Conservation (phyloP, 140 eudicot genomes). For the Flaveria floridana region DNA sequence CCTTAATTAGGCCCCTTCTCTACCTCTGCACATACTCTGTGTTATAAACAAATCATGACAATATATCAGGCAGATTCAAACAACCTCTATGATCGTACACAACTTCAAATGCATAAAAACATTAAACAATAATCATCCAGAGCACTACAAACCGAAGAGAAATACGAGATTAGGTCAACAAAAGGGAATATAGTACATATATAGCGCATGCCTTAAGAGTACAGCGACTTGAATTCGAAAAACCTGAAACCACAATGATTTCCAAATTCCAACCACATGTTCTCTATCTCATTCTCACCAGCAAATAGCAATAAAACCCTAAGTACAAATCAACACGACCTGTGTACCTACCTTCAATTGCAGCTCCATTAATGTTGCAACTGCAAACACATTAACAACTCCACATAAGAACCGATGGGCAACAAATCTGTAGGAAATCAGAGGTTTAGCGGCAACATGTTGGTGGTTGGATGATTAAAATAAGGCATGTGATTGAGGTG, state of each 20-base stretch:
- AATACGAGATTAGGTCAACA: slow-evolving; percentile 7
- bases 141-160: neutral
- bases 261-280: slow-evolving; percentile 7
- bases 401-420: slow-evolving; percentile 10
- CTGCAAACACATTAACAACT: slow-evolving; percentile 13
- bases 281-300: no score
- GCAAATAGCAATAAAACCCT: slow-evolving; percentile 27
- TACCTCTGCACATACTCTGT: slow-evolving; percentile 21
- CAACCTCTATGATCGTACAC: neutral
- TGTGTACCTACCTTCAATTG: slow-evolving; percentile 25
- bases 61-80: slow-evolving; percentile 13
- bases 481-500: no score
- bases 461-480: no score
- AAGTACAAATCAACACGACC: slow-evolving; percentile 16
- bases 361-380: slow-evolving; percentile 18
- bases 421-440: neutral
- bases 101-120: neutral
- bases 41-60: neutral
- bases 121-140: slow-evolving; percentile 21
- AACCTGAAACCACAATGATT: slow-evolving; percentile 30
- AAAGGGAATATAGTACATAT: slow-evolving; percentile 28
- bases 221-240: slow-evolving; percentile 30
- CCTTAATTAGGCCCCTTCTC: slow-evolving; percentile 22
- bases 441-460: slow-evolving; percentile 2
- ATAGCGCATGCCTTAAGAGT: slow-evolving; percentile 33